Percentiles rank a stretch among this genome's conserved stretches.
These are phyloP conservation scores for Geotrichum citri-aurantii DNA, from an alignment of 1,139 yeast genomes.

Conservation along the genomic window DNA sequence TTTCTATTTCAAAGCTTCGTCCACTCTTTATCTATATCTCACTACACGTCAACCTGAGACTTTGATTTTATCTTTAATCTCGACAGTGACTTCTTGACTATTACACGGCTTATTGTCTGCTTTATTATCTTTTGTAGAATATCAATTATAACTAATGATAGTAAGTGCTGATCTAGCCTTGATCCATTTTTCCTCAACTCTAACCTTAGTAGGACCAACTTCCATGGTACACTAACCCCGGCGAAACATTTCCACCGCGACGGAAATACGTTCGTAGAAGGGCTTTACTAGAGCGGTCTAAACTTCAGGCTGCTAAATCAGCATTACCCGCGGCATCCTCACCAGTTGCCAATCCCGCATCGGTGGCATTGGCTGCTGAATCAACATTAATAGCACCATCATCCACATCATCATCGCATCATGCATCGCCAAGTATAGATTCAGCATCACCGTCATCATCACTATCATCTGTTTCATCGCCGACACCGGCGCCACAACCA, in stretches of 20 bases:
- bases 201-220: slow-evolving; percentile 3
- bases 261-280: slow-evolving; percentile 15
- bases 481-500: background rate
- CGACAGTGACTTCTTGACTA: background rate
- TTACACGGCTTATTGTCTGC: background rate
- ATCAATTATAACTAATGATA: slow-evolving; percentile 7
- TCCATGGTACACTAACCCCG: slow-evolving; percentile 16
- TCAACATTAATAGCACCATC: slow-evolving; percentile 6
- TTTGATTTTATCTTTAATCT: background rate
- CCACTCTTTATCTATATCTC: background rate
- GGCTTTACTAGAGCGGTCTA: slow-evolving; percentile 11
- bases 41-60: background rate
- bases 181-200: background rate
- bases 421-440: slow-evolving; percentile 14
- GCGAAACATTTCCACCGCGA: slow-evolving; percentile 15
- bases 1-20: background rate
- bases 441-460: slow-evolving; percentile 17
- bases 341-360: background rate
- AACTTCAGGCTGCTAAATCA: background rate
- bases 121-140: background rate
- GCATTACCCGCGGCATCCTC: slow-evolving; percentile 3
- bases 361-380: background rate
- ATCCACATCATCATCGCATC: slow-evolving; percentile 1
- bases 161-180: background rate
- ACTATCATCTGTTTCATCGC: slow-evolving; percentile 5